Percentiles rank a stretch among this genome's conserved stretches.
phyloP scores from a whole-genome alignment of 768 basidiomycete species.

The Lanmaoa pseudosensibilis region DNA sequence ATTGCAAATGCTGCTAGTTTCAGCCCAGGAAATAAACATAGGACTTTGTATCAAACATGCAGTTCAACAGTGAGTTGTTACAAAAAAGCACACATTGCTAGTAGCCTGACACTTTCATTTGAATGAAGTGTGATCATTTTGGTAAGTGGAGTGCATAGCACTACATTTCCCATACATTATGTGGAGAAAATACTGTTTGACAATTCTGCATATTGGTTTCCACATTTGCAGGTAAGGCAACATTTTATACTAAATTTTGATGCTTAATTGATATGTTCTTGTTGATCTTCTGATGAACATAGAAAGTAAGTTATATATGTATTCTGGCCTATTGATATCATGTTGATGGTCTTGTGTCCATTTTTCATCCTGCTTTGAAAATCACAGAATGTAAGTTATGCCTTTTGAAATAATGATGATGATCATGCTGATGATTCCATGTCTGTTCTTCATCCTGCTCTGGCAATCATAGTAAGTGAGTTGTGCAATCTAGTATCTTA shows the following conservation, averaged over 20 bases:
- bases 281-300: not conserved
- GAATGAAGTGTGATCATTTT: not conserved
- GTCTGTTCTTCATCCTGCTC: too few relatives aligned
- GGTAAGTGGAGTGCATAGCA: not conserved
- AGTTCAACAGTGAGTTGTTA: not conserved
- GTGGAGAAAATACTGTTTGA: too few relatives aligned
- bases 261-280: not conserved
- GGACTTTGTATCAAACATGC: conserved; percentile 7
- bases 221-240: not conserved
- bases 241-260: too few relatives aligned
- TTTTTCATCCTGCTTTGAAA: not conserved
- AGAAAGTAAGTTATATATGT: not conserved
- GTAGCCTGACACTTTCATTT: not conserved
- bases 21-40: conserved; percentile 1
- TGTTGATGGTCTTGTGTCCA: not conserved
- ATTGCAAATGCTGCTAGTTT: conserved; percentile 2
- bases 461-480: too few relatives aligned
- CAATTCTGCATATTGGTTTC: conserved; percentile 2
- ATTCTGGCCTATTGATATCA: not conserved
- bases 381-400: too few relatives aligned
- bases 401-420: too few relatives aligned
- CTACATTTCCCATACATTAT: not conserved
- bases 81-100: accelerated
- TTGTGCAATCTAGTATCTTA: too few relatives aligned
- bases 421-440: too few relatives aligned